phyloP scores from a whole-genome alignment of 805 yeast species.

The Candida coquimbonensis region DNA sequence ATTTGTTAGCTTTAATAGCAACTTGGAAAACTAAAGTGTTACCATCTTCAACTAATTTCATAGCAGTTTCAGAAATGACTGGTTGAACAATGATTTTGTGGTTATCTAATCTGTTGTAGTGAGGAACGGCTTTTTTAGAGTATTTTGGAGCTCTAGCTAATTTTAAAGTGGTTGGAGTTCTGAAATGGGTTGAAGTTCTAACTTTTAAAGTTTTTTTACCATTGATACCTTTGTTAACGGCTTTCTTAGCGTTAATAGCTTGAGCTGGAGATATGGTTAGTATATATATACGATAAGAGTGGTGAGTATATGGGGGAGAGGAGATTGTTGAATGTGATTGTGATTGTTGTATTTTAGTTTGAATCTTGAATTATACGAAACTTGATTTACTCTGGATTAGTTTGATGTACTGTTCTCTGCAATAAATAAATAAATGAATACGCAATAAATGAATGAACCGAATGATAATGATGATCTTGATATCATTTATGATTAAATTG shows the following conservation, averaged over 20 bases:
- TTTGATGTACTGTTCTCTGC: too few relatives aligned
- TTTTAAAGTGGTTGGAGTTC: conserved; percentile 94
- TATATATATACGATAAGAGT: neutral
- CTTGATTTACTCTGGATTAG: neutral
- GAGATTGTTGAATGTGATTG: neutral
- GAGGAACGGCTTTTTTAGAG: conserved; percentile 94
- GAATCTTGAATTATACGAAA: too few relatives aligned
- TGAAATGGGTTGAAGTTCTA: conserved; percentile 93
- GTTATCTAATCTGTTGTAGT: conserved; percentile 94
- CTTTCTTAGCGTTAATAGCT: conserved; percentile 98
- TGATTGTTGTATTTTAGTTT: too few relatives aligned
- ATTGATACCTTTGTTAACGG: conserved; percentile 96
- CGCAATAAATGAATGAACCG: too few relatives aligned
- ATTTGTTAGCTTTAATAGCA: conserved; percentile 94
- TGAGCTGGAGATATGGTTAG: conserved; percentile 36
- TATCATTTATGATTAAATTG: too few relatives aligned
- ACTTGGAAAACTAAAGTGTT: conserved; percentile 99
- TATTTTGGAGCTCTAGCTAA: conserved; percentile 93
- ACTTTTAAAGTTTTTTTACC: conserved; percentile 85
- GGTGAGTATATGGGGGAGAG: neutral
- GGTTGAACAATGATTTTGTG: conserved; percentile 92
- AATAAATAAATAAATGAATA: too few relatives aligned
- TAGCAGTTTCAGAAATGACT: conserved; percentile 96
- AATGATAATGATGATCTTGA: too few relatives aligned
- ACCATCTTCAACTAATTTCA: conserved; percentile 99